Evolutionary conservation across 345 rosid species (phyloP).

Genomic region (Psidium friedrichsthalianum): DNA sequence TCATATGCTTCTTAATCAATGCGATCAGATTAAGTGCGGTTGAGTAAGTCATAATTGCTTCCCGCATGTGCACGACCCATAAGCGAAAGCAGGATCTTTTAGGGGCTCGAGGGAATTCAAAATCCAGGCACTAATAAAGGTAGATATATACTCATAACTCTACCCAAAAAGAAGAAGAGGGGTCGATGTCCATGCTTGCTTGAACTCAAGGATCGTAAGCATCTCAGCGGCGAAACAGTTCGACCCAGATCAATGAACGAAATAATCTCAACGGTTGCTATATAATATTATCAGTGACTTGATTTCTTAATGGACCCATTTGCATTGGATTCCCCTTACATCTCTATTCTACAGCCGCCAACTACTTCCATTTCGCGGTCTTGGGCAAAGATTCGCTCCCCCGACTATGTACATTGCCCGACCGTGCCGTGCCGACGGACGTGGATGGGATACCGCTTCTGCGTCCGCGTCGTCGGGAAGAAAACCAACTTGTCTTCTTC

Average conservation of each 20-base stretch:
- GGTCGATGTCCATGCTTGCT: neutral
- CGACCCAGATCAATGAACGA: neutral
- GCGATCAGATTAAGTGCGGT: neutral
- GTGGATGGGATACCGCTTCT: constrained; percentile 74
- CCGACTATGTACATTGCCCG: neutral
- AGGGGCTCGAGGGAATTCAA: neutral
- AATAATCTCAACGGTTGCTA: neutral
- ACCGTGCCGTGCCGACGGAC: constrained; percentile 24
- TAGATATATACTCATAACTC: neutral
- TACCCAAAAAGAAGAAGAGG: neutral
- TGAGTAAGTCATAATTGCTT: neutral
- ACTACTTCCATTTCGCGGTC: neutral
- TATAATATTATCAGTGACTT: neutral
- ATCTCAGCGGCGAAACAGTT: neutral
- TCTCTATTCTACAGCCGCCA: neutral
- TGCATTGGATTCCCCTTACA: neutral
- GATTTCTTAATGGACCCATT: neutral
- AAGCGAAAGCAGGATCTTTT: neutral
- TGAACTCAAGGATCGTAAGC: neutral
- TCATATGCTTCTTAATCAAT: neutral
- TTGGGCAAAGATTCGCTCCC: neutral
- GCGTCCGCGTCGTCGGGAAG: constrained; percentile 88
- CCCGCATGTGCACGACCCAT: neutral
- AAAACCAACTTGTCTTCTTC: constrained; percentile 81
- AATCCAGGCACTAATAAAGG: neutral